A percentile compares a stretch with the other conserved stretches of the same genome.
phyloP scores from a whole-genome alignment of 768 basidiomycete genomes.

The Amanita rubescens region DNA sequence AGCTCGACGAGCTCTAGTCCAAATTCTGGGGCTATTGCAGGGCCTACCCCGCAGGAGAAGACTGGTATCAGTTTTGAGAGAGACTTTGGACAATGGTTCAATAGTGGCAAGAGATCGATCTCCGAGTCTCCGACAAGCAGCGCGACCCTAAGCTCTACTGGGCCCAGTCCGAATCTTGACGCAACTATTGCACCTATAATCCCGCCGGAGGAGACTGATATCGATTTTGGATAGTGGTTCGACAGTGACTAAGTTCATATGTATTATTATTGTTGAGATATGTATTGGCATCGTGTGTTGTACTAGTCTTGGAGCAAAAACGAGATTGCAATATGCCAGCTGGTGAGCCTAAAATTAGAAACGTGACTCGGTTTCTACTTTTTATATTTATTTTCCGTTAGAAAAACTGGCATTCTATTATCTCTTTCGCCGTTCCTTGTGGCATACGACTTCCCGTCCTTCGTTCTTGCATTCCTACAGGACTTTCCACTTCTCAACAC shows the following conservation, averaged over 20 bases:
- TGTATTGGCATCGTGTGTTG: conserved; percentile 7
- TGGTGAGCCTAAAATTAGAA: too few relatives aligned
- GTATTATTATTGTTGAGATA: too few relatives aligned
- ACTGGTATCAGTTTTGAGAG: conserved; percentile 59
- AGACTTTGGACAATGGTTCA: too few relatives aligned
- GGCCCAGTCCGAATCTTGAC: background rate
- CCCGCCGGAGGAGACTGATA: too few relatives aligned
- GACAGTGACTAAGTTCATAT: too few relatives aligned
- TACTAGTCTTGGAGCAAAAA: conserved; percentile 12
- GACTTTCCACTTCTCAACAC: background rate
- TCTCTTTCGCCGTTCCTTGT: conserved; percentile 11
- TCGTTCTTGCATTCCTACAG: conserved; percentile 6
- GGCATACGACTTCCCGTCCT: background rate
- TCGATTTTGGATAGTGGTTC: too few relatives aligned
- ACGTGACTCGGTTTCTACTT: background rate
- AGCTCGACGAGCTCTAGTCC: background rate
- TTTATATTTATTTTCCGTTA: conserved; percentile 1
- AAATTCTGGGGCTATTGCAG: background rate
- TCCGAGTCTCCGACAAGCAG: too few relatives aligned
- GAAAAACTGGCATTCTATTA: conserved; percentile 17
- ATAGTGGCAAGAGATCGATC: too few relatives aligned
- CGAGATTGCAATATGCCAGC: too few relatives aligned
- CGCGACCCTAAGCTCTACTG: too few relatives aligned
- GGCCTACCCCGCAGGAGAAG: conserved; percentile 20
- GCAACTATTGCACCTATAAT: conserved; percentile 23